Evolutionary conservation across 768 basidiomycete genomes (phyloP), one percentile per base, ranked within the genome.

Genomic region (Boletus eberwhitei): DNA sequence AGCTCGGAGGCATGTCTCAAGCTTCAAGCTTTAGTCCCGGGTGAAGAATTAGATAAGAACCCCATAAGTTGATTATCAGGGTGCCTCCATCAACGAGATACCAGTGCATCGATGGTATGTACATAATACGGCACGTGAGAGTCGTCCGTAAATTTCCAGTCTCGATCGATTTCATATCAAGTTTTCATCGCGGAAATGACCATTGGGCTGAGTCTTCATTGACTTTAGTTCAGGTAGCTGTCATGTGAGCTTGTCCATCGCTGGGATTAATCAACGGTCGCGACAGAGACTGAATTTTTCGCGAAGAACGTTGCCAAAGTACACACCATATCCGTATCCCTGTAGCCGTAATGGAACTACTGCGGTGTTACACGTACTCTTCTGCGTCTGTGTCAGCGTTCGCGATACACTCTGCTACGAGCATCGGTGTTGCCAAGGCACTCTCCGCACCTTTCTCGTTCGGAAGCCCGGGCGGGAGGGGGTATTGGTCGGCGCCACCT

Each of bases 401-500:
- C 5, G 34, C 19, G 0, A 32, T 11, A 12, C 29, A 9, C 9
- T 24, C 61, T 17, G 32, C 58, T 11, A 22, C 47, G 1, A 41
- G 41, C 24, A 29, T 29, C 1, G 8, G 29, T 29, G 29, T 29
- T 24, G 70, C 68, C 13, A 55, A 59, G 29, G 53, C 38, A 6
- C 50, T 63, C 5, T 45, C 48, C 0, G 52, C 38, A 1, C 59
- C 68, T 0, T 46, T 68, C 45, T 57, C 70, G 0, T 53, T 66
- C 16, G 55, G 51, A 1, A 34, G 53, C 9, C 9, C 59, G 5
- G 39, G 68, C 2, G 64, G 66, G 66, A 59, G n/a, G 68, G 66
- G 22, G 55, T 54, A 5, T 50, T 70, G 45, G 38, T 66, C 5
- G 69, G 69, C 21, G 65, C 68, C 8, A 62, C 55, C 5, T 35